Conservation (phyloP, 768 basidiomycete species). For the Roridomyces roridus region DNA sequence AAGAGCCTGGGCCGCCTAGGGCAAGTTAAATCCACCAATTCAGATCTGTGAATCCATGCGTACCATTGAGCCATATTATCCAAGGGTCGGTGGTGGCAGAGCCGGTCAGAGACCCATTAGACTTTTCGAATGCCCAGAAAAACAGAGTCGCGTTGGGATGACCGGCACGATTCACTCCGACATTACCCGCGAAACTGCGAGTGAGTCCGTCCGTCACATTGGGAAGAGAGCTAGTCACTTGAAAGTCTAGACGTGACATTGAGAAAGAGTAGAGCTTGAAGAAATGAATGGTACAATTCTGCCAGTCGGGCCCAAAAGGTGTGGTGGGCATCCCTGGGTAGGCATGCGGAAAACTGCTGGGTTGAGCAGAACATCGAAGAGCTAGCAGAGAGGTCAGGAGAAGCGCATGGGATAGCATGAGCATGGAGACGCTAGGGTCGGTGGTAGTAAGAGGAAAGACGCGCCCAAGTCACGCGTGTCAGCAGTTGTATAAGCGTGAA, state of each 20-base stretch:
- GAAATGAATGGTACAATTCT: slow-evolving; percentile 49
- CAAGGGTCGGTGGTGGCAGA: slow-evolving; percentile 54
- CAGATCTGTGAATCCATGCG: slow-evolving; percentile 36
- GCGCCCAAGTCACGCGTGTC: too few species aligned
- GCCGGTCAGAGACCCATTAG: slow-evolving; percentile 60
- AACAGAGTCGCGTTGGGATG: slow-evolving; percentile 73
- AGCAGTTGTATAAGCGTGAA: too few species aligned
- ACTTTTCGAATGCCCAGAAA: slow-evolving; percentile 68
- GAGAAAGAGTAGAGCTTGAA: neutral
- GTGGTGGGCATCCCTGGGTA: slow-evolving; percentile 56
- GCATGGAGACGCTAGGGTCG: too few species aligned
- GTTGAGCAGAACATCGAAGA: too few species aligned
- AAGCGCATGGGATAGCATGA: too few species aligned
- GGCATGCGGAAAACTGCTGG: slow-evolving; percentile 52
- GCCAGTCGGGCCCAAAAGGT: slow-evolving; percentile 63
- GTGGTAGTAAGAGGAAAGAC: too few species aligned
- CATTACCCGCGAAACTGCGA: slow-evolving; percentile 67
- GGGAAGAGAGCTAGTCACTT: slow-evolving; percentile 60
- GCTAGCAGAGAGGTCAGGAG: too few species aligned
- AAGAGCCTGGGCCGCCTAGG: slow-evolving; percentile 63
- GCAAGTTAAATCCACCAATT: neutral
- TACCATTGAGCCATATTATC: slow-evolving; percentile 79
- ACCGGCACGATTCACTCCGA: slow-evolving; percentile 60
- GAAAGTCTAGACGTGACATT: slow-evolving; percentile 51
- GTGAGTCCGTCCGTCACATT: slow-evolving; percentile 59